phyloP scores from a whole-genome alignment of 2,329 filamentous ascomycete species.

The Neurospora crassa region DNA sequence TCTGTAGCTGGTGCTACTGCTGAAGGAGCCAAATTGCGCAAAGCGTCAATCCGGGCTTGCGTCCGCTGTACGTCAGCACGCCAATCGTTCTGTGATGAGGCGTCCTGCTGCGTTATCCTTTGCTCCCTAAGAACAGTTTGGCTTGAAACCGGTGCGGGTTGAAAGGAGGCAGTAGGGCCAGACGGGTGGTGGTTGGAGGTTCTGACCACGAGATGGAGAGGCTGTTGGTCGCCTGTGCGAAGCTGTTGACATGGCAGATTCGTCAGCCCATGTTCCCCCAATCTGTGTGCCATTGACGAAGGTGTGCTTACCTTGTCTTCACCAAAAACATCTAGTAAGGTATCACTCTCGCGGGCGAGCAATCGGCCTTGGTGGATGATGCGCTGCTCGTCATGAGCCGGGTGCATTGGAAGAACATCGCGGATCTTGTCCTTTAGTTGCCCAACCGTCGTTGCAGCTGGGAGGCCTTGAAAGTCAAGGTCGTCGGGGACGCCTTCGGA shows the following conservation, averaged over 20 bases:
- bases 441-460: slow-evolving; percentile 42
- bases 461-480: slow-evolving; percentile 39
- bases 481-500: slow-evolving; percentile 41
- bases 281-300: neutral
- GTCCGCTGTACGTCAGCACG: neutral
- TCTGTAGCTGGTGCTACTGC: neutral
- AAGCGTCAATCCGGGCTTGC: neutral
- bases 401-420: slow-evolving; percentile 37
- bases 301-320: slow-evolving; percentile 36
- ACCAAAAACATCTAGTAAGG: slow-evolving; percentile 47
- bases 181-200: slow-evolving; percentile 18
- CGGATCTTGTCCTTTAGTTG: slow-evolving; percentile 51
- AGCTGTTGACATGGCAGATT: slow-evolving; percentile 25
- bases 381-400: slow-evolving; percentile 45
- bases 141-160: neutral
- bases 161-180: neutral
- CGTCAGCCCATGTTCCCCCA: neutral
- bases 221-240: slow-evolving; percentile 35
- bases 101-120: neutral
- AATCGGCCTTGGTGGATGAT: slow-evolving; percentile 52
- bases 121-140: neutral
- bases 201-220: slow-evolving; percentile 43
- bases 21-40: neutral
- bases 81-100: neutral
- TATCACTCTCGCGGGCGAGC: slow-evolving; percentile 43